Evolutionary conservation across 164 flowering plant species (phyloP).

Genomic region (Kingdonia uniflora): DNA sequence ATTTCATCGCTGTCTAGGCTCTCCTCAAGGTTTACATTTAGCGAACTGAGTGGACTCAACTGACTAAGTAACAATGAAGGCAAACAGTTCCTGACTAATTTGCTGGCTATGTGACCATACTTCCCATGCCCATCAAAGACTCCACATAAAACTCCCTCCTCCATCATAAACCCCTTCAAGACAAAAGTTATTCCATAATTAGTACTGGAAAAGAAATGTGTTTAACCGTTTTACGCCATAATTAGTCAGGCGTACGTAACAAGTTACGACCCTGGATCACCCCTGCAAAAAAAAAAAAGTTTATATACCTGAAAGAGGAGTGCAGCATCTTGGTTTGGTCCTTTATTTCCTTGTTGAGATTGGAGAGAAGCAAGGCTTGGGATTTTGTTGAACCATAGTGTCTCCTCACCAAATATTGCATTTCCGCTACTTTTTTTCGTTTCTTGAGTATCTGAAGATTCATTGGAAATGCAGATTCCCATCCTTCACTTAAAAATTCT

Average conservation of each 20-base stretch:
- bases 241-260: not conserved
- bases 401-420: not conserved
- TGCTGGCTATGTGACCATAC: slow-evolving; percentile 73
- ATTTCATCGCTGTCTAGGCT: not conserved
- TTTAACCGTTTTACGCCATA: not conserved
- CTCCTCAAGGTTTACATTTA: slow-evolving; percentile 1
- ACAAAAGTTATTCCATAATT: not conserved
- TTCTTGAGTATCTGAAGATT: not conserved
- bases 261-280: not conserved
- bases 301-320: slow-evolving; percentile 45
- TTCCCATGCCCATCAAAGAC: slow-evolving; percentile 90
- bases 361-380: not conserved
- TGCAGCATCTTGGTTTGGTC: slow-evolving; percentile 1
- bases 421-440: not conserved
- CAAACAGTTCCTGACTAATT: slow-evolving; percentile 40
- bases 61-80: slow-evolving; percentile 28
- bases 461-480: not conserved
- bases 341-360: slow-evolving; percentile 3
- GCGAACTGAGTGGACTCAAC: slow-evolving; percentile 17
- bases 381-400: not conserved
- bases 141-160: slow-evolving; percentile 52
- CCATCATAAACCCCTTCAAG: slow-evolving; percentile 40
- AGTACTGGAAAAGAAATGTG: not conserved
- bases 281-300: not conserved
- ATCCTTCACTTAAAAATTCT: not conserved